A percentile compares a stretch with the other conserved stretches of the same genome.
Evolutionary conservation across 2,329 filamentous ascomycete genomes (phyloP).

Genomic region (Madurella fahalii): DNA sequence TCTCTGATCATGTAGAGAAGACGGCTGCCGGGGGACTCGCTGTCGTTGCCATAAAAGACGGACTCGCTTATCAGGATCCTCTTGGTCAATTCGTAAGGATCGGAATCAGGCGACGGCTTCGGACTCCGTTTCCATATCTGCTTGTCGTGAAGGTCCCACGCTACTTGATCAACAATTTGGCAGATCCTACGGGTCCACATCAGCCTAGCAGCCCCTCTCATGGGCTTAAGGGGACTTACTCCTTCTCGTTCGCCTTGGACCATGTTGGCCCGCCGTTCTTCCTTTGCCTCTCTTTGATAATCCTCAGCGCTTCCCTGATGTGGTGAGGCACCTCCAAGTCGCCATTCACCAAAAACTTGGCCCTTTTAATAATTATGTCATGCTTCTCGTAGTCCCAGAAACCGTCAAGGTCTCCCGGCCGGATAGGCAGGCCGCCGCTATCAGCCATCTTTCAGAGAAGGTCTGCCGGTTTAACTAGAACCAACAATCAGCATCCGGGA

Average conservation of each 20-base stretch:
- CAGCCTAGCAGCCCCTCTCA: background rate
- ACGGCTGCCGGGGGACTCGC: background rate
- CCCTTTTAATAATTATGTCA: conserved; percentile 10
- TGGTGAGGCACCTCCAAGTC: conserved; percentile 14
- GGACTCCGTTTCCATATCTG: background rate
- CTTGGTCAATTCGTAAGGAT: conserved; percentile 1
- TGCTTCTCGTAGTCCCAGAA: conserved; percentile 1
- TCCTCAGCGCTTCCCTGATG: background rate
- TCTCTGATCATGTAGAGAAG: conserved; percentile 4
- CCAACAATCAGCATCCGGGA: background rate
- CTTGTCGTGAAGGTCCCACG: background rate
- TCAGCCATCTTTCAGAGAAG: background rate
- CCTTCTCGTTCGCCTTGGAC: background rate
- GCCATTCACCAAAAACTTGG: conserved; percentile 10
- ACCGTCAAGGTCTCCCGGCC: conserved; percentile 1
- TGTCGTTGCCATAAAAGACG: conserved; percentile 1
- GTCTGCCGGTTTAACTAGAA: background rate
- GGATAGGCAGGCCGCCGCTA: background rate
- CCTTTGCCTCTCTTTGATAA: background rate
- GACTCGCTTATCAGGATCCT: background rate
- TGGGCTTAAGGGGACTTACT: background rate
- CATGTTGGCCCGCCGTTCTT: background rate
- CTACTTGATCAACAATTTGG: background rate
- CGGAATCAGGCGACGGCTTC: background rate
- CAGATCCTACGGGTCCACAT: conserved; percentile 3